Evolutionary conservation across 345 rosid genomes (phyloP).

Genomic region (Boechera divaricarpa): DNA sequence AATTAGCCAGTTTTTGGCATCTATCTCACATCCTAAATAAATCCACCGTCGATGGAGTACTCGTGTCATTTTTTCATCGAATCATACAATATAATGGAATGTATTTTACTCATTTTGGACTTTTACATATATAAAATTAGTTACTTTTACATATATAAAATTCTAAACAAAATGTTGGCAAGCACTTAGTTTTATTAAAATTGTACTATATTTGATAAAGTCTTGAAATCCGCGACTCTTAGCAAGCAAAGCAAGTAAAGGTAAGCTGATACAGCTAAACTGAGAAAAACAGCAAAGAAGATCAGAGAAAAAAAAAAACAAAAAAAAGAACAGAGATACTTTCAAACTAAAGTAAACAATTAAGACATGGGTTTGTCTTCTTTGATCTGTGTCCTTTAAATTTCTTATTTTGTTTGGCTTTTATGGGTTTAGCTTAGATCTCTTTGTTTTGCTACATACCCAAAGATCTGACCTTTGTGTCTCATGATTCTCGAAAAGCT

Average conservation of each 20-base stretch:
- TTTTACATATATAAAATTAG: no score
- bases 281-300: not conserved
- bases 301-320: not conserved
- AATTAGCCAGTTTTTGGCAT: not conserved
- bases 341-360: not conserved
- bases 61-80: not conserved
- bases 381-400: not conserved
- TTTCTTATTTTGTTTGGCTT: not conserved
- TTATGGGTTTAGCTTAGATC: not conserved
- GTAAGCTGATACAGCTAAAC: not conserved
- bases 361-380: not conserved
- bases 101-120: not conserved
- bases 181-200: not conserved
- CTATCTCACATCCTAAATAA: not conserved
- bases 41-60: not conserved
- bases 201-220: not conserved
- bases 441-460: not conserved
- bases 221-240: slow-evolving; percentile 19
- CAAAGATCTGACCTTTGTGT: not conserved
- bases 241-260: not conserved
- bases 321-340: not conserved
- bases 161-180: no score
- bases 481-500: not conserved
- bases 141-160: not conserved
- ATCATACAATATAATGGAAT: not conserved